Conservation (phyloP, 257 asterid species). For the Striga asiatica region DNA sequence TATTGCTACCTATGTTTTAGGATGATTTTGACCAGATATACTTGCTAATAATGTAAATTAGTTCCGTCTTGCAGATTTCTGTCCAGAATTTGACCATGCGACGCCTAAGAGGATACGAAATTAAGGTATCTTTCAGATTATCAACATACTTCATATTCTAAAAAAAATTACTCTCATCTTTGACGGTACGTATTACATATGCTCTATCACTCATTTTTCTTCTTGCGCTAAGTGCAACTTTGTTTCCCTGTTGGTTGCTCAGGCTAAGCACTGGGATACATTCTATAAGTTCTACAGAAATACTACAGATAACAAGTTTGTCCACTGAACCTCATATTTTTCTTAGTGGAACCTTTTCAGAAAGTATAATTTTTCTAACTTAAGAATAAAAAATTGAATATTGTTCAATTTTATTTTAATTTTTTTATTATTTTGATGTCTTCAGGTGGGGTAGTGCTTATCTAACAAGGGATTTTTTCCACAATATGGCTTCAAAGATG, state of each 20-base stretch:
- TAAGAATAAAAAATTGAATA: neutral
- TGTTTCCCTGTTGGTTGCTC: slow-evolving; percentile 19
- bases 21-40: neutral
- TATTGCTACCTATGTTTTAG: no score
- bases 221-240: slow-evolving; percentile 5
- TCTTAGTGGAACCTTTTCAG: slow-evolving; percentile 4
- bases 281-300: slow-evolving; percentile 85
- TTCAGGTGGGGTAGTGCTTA: slow-evolving; percentile 95
- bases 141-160: slow-evolving; percentile 1
- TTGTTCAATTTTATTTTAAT: slow-evolving; percentile 6
- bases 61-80: slow-evolving; percentile 49
- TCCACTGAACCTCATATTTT: slow-evolving; percentile 9
- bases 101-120: slow-evolving; percentile 83
- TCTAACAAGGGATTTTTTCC: slow-evolving; percentile 90
- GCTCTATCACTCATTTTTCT: neutral
- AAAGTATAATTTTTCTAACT: neutral
- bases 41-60: slow-evolving; percentile 13
- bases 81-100: slow-evolving; percentile 87
- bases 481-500: slow-evolving; percentile 81
- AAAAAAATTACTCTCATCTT: neutral
- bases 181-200: neutral
- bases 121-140: slow-evolving; percentile 46
- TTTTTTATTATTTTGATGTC: slow-evolving; percentile 8
- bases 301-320: slow-evolving; percentile 70
- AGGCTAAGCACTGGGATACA: slow-evolving; percentile 94